Evolutionary conservation across 179 eudicot genomes (phyloP), one percentile per base, ranked within the genome.

Genomic region (Sideroxylon spinosum): DNA sequence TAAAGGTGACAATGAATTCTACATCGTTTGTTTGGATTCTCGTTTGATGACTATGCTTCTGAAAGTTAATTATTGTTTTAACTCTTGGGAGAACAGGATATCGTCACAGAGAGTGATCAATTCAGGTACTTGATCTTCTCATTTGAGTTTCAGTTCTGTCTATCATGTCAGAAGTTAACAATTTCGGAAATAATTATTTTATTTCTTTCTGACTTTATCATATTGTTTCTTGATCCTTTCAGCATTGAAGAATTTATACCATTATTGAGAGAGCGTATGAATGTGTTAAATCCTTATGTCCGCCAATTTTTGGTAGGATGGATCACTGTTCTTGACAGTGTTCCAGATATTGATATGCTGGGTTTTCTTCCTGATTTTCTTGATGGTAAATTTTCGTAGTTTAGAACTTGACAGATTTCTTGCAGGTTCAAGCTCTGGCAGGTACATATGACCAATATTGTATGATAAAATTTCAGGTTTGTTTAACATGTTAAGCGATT

Each of bases 331-430:
- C 80, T 96, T 76, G 99, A 96, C 86, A 96, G 99, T 79, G 99
- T 96, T 80, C 99, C 99, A 20, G 99, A 94, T 78, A 94, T 96
- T 26, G 99, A 96, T 84, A 96, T 96, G 99, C 84, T 96, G 76
- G 99, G 99, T 52, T 96, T 96, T 84, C 99, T 96, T 86, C 99
- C 99, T 73, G 99, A 96, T 90, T 94, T 96, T 87, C 98, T 96
- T 74, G 99, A 96, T 79, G 99, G 99, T 96, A 88, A 86, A 82
- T 68, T 53, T 25, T 72, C 80, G 4, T 77, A 28, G 26, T 70
- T 37, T 65, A 48, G 22, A 60, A 32, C 56, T 62, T 73, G 63
- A 62, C n/a, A 20, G 70, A 79, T 5, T 26, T 32, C 37, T 78
- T 26, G 78, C 67, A 46, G 71, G 50, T 74, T 64, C 50, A 9